A percentile compares a stretch with the other conserved stretches of the same genome.
Evolutionary conservation across 192 early-diverging fungal genomes (phyloP).

Genomic region (Haplosporangium gracile): DNA sequence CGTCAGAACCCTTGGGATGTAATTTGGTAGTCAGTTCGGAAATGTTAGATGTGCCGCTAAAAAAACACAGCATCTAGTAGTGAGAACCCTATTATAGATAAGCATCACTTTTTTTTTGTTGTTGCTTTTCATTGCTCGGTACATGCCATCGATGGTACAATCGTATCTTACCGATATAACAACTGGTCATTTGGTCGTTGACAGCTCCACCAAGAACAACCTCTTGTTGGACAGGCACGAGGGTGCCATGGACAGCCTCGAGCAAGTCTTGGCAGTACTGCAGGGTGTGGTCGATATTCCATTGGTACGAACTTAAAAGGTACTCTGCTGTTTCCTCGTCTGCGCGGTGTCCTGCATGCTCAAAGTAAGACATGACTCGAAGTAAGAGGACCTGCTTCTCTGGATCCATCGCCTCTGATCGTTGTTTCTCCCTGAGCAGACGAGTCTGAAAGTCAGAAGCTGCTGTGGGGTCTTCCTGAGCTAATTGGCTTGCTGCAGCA

Average conservation of each 20-base stretch:
- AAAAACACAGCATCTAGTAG: neutral
- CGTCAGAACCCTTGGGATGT: too few species aligned
- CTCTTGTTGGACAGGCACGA: slow-evolving; percentile 38
- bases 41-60: too few species aligned
- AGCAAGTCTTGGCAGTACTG: slow-evolving; percentile 50
- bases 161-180: slow-evolving; percentile 71
- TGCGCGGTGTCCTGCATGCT: slow-evolving; percentile 52
- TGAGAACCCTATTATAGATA: slow-evolving; percentile 22
- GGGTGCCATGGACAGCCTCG: slow-evolving; percentile 50
- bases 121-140: neutral
- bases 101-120: neutral
- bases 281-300: slow-evolving; percentile 51
- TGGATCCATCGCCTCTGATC: slow-evolving; percentile 22
- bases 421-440: slow-evolving; percentile 9
- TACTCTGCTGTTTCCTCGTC: slow-evolving; percentile 52
- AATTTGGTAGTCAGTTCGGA: too few species aligned
- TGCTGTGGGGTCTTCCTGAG: neutral
- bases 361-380: slow-evolving; percentile 51
- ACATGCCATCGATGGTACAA: neutral
- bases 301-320: slow-evolving; percentile 42
- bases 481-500: neutral
- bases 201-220: slow-evolving; percentile 63
- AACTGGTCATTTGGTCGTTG: slow-evolving; percentile 72
- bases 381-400: slow-evolving; percentile 50
- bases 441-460: neutral